Base-by-base conservation (phyloP, 257 asterid genomes). In the Petunia secreta region DNA sequence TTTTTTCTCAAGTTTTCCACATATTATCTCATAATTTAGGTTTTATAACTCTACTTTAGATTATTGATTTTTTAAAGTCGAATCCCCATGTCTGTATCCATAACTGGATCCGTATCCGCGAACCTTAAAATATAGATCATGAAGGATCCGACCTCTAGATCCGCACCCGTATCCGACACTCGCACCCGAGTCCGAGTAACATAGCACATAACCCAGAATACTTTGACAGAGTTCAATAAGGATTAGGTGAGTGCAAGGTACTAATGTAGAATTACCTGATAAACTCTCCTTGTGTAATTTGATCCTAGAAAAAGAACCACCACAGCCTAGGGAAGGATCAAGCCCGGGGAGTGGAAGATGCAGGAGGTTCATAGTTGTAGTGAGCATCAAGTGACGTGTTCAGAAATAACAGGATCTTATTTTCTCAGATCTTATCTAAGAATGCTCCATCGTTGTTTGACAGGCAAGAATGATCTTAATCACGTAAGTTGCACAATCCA, bases 401-500 rank as follows among this genome's bases (percentile, higher is more conserved):
- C 25, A 46, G 9, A 46, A 68, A 69, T 16, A 25, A 25, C 9
- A 46, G 39, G 3, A 69, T 69, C 16, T 46, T 16, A 69, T 8
- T 40, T 69, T 69, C 59, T 69, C 59, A 9, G 44, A 4, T 48
- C 41, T 9, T 46, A 69, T 68, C 58, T 44, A 69, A 46, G 58
- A 69, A 25, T 46, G 41, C 58, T 69, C 16, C 43, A 44, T 69
- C 76, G 46, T 4, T 69, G 41, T 46, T 40, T 40, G 10, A 16
- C 11, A 4, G 43, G 36, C 43, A 34, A 9, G 43, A 36, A 63
- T 15, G 7, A 15, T 69, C 59, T 69, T 69, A 46, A 16, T 69
- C 76, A 44, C 57, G n/a, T 9, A 46, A 69, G 76, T 69, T 46
- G 58, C 76, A 16, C 9, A 66, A 65, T 50, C 5, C 50, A 65